A percentile compares a stretch with the other conserved stretches of the same genome.
phyloP scores from a whole-genome alignment of 495 filamentous ascomycete species.

The Friedmanniomyces simplex region DNA sequence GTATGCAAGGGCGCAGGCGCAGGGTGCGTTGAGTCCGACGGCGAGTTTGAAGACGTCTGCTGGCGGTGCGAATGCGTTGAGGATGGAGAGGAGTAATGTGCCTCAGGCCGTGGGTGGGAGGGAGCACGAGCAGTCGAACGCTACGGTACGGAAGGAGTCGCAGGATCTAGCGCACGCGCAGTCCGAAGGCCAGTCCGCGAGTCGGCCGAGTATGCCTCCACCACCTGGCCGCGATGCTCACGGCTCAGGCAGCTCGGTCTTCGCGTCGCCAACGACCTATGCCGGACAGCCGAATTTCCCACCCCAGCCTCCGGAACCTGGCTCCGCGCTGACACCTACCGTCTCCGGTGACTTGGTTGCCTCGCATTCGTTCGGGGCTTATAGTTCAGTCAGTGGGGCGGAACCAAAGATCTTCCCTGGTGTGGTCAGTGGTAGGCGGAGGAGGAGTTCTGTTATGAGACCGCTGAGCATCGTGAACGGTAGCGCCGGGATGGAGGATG shows the following conservation, averaged over 20 bases:
- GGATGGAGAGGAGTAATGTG: too few species aligned
- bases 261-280: slow-evolving; percentile 10
- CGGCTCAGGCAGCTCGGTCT: slow-evolving; percentile 15
- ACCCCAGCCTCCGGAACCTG: slow-evolving; percentile 19
- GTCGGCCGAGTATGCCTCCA: background rate
- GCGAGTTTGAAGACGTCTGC: slow-evolving; percentile 24
- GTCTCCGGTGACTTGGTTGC: background rate
- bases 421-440: slow-evolving; percentile 22
- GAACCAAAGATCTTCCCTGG: slow-evolving; percentile 34
- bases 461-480: background rate
- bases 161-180: background rate
- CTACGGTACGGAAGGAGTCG: background rate
- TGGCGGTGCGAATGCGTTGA: slow-evolving; percentile 16
- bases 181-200: background rate
- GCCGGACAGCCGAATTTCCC: slow-evolving; percentile 2
- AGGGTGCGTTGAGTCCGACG: slow-evolving; percentile 22
- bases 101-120: background rate
- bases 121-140: background rate
- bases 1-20: slow-evolving; percentile 10
- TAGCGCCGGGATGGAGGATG: background rate
- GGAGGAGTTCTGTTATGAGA: background rate
- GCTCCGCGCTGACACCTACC: background rate
- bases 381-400: slow-evolving; percentile 4
- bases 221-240: background rate
- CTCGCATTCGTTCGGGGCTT: background rate